These are phyloP conservation scores for Colletotrichum kahawae DNA, from an alignment of 2,329 filamentous ascomycete genomes.

Conservation along the genomic window DNA sequence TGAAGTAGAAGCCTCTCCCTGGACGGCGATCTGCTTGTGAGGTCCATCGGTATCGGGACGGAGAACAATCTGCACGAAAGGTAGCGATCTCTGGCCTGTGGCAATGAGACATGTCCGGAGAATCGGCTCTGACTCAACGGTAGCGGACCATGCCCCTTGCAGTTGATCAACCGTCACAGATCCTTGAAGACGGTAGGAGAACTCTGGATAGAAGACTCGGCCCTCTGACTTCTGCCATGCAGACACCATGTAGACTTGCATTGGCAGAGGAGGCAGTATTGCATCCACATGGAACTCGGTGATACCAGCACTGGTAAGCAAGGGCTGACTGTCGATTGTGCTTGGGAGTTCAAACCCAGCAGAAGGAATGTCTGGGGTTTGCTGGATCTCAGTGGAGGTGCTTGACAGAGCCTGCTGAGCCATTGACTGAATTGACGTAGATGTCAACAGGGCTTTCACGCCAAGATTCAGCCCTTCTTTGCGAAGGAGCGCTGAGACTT, in stretches of 20 bases:
- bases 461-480: constrained; percentile 65
- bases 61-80: constrained; percentile 69
- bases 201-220: constrained; percentile 74
- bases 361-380: not conserved
- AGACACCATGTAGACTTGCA: constrained; percentile 82
- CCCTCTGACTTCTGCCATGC: constrained; percentile 74
- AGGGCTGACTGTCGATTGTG: constrained; percentile 37
- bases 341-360: not conserved
- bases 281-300: constrained; percentile 51
- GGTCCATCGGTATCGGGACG: constrained; percentile 32
- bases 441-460: constrained; percentile 74
- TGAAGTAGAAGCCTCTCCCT: constrained; percentile 14
- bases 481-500: constrained; percentile 74
- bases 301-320: constrained; percentile 49
- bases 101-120: constrained; percentile 72
- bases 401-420: not conserved
- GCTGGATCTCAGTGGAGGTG: constrained; percentile 33
- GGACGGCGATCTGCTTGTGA: constrained; percentile 26
- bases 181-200: constrained; percentile 62
- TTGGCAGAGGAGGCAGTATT: constrained; percentile 73
- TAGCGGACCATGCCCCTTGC: constrained; percentile 62
- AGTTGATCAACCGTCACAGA: constrained; percentile 45
- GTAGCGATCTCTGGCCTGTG: constrained; percentile 48
- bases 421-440: constrained; percentile 70
- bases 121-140: constrained; percentile 64